These are phyloP conservation scores for Linnemannia schmuckeri DNA, from an alignment of 192 early-diverging fungal species.

Conservation along the genomic window DNA sequence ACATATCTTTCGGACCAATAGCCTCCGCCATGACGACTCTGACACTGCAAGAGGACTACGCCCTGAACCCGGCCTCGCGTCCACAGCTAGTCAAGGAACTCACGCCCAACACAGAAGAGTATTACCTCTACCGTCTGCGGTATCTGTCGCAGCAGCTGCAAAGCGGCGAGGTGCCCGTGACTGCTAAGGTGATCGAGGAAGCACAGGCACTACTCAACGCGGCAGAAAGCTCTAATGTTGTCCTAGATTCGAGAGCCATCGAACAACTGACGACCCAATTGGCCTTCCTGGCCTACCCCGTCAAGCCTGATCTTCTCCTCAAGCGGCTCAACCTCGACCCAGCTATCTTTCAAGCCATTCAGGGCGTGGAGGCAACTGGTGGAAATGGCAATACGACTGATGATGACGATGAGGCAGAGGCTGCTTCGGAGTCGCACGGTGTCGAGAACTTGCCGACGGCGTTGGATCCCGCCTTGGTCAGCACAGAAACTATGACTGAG, in stretches of 20 bases:
- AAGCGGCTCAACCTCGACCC: conserved; percentile 28
- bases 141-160: conserved; percentile 38
- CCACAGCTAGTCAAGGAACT: conserved; percentile 26
- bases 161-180: conserved; percentile 17
- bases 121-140: conserved; percentile 35
- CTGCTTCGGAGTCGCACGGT: not conserved
- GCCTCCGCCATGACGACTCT: not conserved
- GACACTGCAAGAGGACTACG: conserved; percentile 41
- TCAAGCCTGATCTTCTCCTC: conserved; percentile 42
- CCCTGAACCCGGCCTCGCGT: conserved; percentile 37
- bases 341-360: not conserved
- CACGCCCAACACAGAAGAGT: conserved; percentile 35
- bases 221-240: conserved; percentile 25
- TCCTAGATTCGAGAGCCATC: not conserved
- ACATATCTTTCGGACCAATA: not conserved
- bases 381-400: not conserved
- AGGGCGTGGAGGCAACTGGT: not conserved
- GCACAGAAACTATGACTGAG: conserved; percentile 17
- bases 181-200: conserved; percentile 28
- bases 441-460: conserved; percentile 17
- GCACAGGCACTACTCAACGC: conserved; percentile 10
- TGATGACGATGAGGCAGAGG: not conserved
- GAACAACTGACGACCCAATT: conserved; percentile 27
- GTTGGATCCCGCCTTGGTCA: conserved; percentile 28
- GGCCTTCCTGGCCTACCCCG: conserved; percentile 34